A percentile compares a stretch with the other conserved stretches of the same genome.
These are phyloP conservation scores for Crithidia fasciculata DNA, from an alignment of 208 protist species.

Conservation along the genomic window DNA sequence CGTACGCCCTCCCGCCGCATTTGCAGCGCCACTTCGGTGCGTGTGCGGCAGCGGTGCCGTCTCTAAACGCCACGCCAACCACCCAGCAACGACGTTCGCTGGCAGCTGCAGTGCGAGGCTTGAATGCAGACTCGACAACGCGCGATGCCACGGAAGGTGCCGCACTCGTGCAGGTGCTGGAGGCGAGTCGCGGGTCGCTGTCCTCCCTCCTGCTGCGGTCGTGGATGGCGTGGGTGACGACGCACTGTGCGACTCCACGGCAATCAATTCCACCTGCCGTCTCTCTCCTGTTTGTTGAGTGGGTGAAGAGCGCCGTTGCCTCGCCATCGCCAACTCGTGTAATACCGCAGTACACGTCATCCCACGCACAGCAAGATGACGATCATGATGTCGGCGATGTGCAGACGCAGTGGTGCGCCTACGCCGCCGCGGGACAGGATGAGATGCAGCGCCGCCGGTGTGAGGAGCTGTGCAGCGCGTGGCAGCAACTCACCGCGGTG, in stretches of 20 bases:
- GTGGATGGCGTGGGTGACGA: constrained; percentile 26
- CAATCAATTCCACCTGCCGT: constrained; percentile 38
- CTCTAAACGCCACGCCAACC: neutral
- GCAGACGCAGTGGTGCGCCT: constrained; percentile 8
- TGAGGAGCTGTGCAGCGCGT: constrained; percentile 19
- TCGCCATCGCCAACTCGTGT: too few relatives aligned
- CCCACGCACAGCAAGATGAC: too few relatives aligned
- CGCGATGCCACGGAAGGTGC: neutral
- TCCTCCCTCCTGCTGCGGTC: constrained; percentile 19
- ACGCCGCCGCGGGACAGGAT: constrained; percentile 3
- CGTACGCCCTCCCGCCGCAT: neutral
- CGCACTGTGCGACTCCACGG: constrained; percentile 17
- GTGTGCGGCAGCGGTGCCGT: constrained; percentile 3
- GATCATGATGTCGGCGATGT: neutral
- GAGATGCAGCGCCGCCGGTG: constrained; percentile 15
- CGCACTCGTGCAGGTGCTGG: neutral
- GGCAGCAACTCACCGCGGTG: constrained; percentile 16
- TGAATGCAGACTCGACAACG: neutral
- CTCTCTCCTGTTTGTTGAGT: constrained; percentile 64
- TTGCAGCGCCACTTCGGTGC: constrained; percentile 9
- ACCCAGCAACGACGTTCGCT: constrained; percentile 8
- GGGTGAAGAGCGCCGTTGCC: constrained; percentile 37
- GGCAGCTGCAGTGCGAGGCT: constrained; percentile 6
- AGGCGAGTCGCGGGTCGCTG: neutral
- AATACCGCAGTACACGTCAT: too few relatives aligned